phyloP scores from a whole-genome alignment of 1,139 yeast genomes.

The Yamadazyma spencermartinsiae region DNA sequence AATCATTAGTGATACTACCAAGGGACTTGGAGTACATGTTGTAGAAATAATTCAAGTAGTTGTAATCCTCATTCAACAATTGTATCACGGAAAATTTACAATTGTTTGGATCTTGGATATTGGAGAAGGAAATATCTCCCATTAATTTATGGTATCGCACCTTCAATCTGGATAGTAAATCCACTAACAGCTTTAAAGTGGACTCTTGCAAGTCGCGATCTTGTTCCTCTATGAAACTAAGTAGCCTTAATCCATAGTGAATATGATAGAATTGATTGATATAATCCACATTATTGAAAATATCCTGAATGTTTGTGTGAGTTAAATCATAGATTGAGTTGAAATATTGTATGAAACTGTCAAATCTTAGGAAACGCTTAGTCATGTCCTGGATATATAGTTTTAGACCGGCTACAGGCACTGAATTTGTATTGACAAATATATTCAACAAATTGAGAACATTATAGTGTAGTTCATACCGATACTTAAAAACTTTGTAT shows the following conservation, averaged over 20 bases:
- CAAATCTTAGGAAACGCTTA: background rate
- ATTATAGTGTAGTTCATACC: background rate
- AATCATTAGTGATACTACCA: conserved; percentile 2
- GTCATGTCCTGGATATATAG: background rate
- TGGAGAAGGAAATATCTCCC: conserved; percentile 9
- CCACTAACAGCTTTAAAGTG: conserved; percentile 4
- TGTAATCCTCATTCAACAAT: conserved; percentile 12
- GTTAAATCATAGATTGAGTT: conserved; percentile 1
- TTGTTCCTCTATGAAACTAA: conserved; percentile 12
- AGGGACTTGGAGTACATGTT: conserved; percentile 7
- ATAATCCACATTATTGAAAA: conserved; percentile 1
- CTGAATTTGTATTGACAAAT: too few species aligned
- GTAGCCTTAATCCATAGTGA: conserved; percentile 16
- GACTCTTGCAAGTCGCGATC: conserved; percentile 6
- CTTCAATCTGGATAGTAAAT: conserved; percentile 6
- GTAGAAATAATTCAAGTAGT: conserved; percentile 11
- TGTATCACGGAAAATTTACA: conserved; percentile 4
- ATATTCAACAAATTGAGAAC: background rate
- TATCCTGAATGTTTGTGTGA: background rate
- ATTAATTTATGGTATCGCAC: conserved; percentile 12
- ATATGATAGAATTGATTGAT: conserved; percentile 8
- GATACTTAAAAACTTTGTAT: background rate
- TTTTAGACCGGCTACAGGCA: too few species aligned
- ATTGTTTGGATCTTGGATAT: conserved; percentile 5
- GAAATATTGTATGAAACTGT: background rate